These are phyloP conservation scores for Colletotrichum cordylinicola DNA, from an alignment of 2,329 filamentous ascomycete species.

Conservation along the genomic window DNA sequence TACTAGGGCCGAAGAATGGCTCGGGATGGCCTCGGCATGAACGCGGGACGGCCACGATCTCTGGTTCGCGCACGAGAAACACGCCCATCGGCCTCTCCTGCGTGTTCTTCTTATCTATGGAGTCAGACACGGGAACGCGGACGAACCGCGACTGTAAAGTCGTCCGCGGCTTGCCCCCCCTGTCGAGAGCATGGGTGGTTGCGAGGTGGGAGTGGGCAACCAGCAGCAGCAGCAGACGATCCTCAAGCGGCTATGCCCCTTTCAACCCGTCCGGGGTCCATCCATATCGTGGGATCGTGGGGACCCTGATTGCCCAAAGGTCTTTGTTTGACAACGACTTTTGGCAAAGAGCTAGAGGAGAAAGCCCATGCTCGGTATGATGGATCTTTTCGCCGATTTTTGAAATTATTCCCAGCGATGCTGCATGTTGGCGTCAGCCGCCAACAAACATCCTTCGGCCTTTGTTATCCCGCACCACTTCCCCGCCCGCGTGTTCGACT, in stretches of 20 bases:
- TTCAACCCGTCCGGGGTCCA: constrained; percentile 3
- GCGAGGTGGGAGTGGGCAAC: background rate
- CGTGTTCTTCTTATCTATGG: constrained; percentile 15
- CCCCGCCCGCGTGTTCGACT: background rate
- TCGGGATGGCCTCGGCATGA: background rate
- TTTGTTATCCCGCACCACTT: background rate
- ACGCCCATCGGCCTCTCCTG: background rate
- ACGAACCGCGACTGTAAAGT: constrained; percentile 7
- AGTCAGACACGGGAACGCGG: constrained; percentile 2
- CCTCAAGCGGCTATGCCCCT: constrained; percentile 9
- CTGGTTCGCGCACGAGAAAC: constrained; percentile 1
- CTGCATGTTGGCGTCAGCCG: background rate
- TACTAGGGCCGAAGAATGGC: background rate
- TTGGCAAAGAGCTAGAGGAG: background rate
- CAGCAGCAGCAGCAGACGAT: background rate
- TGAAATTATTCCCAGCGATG: background rate
- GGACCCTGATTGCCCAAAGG: constrained; percentile 8
- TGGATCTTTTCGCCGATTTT: background rate
- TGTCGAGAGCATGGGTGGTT: background rate
- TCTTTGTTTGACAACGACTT: background rate
- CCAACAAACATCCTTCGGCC: background rate
- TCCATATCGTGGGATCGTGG: constrained; percentile 10
- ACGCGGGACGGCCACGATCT: background rate
- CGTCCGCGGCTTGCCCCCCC: background rate
- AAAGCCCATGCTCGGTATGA: background rate